Conservation (phyloP, 805 yeast species). For the Saturnispora hagleri region DNA sequence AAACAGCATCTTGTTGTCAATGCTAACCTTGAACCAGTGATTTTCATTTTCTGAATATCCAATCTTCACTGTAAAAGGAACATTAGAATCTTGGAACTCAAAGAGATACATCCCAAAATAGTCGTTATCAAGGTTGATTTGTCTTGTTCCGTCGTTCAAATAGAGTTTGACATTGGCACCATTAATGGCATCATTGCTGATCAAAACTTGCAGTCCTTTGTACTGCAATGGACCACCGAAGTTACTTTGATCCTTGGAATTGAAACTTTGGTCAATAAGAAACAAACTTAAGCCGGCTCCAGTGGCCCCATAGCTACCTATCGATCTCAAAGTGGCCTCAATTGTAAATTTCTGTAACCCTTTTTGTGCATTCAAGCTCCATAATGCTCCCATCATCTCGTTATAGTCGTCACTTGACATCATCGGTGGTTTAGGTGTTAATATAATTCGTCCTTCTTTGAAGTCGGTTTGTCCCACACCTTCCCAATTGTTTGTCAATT, state of each 20-base stretch:
- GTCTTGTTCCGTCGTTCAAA: constrained; percentile 47
- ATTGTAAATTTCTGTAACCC: constrained; percentile 32
- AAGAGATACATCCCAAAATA: constrained; percentile 27
- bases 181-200: constrained; percentile 35
- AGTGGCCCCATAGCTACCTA: constrained; percentile 40
- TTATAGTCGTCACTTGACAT: constrained; percentile 19
- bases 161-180: constrained; percentile 49
- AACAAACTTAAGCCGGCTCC: constrained; percentile 54
- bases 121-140: constrained; percentile 20
- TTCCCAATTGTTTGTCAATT: constrained; percentile 39
- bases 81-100: constrained; percentile 54
- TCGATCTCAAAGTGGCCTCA: constrained; percentile 55
- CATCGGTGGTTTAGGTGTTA: constrained; percentile 35
- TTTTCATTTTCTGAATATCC: constrained; percentile 35
- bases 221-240: constrained; percentile 50
- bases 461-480: constrained; percentile 31
- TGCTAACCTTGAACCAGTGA: constrained; percentile 45
- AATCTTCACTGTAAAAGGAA: constrained; percentile 61
- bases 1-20: constrained; percentile 64
- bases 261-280: constrained; percentile 35
- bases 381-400: constrained; percentile 32
- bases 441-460: constrained; percentile 44
- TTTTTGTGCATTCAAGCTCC: constrained; percentile 27
- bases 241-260: constrained; percentile 25
- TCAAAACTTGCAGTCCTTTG: constrained; percentile 60